Base-by-base conservation (phyloP, 352 stramenopile species). In the Phytopythium helicoides region DNA sequence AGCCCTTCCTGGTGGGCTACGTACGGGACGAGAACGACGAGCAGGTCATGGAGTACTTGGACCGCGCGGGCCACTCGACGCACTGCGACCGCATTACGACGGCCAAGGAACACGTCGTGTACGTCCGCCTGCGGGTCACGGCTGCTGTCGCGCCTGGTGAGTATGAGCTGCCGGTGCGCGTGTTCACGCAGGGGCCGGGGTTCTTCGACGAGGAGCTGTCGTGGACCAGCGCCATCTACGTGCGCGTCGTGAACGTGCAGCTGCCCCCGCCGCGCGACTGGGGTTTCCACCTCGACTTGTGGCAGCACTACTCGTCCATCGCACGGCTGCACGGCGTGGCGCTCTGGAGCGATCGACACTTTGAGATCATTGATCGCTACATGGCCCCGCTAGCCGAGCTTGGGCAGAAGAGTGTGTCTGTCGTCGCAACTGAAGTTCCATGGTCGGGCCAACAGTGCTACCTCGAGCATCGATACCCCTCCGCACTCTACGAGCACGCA, bases 401-500 rank as follows among this genome's bases (percentile, higher is more conserved):
- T 47, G 81, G 81, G 0, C 81, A 92, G 53, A 89, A 90, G 49
- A 86, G 75, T 38, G 48, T 92, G 26, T 86, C 76, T 14, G 57
- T 92, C 34, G 81, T 92, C 1, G 79, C 65, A 6, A 89, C 81
- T 0, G 81, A 92, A 62, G 83, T 89, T 74, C 81, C 81, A 1
- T 92, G 79, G 81, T 71, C 70, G 3, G 81, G 79, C 10, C 81
- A 92, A 62, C 79, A 90, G 51, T 92, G 81, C 57, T 89, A 92
- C 52, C 64, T 70, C 49, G 81, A 90, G 61, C 73, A 66, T 1
- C 61, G 59, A 11, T 88, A 90, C 44, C 71, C 79, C 4, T 92
- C 81, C 1, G 71, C 79, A 15, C 60, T 92, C 21, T 92, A 72
- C 51, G 81, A 92, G 40, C 81, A 92, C 51, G 64, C 79, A 0